Conservation (phyloP, 805 yeast genomes). For the Candida khao-thaluensis region DNA sequence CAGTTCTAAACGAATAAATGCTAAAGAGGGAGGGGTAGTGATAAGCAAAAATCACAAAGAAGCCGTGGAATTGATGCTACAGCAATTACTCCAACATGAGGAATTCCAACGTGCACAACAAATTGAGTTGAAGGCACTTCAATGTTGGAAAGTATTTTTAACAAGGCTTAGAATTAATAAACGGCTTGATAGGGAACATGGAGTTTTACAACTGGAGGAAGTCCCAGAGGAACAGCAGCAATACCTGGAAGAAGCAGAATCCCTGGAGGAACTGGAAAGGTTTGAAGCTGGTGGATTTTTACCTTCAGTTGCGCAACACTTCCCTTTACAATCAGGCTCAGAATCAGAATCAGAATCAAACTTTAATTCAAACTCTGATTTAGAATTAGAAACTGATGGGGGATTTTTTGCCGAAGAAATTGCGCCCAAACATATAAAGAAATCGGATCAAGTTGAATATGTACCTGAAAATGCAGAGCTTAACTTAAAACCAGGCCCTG, state of each 20-base stretch:
- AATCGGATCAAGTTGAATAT: too few relatives aligned
- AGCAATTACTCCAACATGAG: constrained; percentile 50
- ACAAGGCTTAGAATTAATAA: constrained; percentile 48
- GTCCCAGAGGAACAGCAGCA: too few relatives aligned
- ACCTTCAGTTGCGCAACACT: background rate
- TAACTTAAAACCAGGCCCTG: too few relatives aligned
- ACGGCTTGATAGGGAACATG: constrained; percentile 50
- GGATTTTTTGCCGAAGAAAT: too few relatives aligned
- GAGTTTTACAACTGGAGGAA: constrained; percentile 20
- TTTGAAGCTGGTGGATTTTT: constrained; percentile 10
- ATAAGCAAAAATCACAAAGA: constrained; percentile 61
- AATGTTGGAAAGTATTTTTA: constrained; percentile 53
- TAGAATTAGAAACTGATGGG: too few relatives aligned
- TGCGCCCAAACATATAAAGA: too few relatives aligned
- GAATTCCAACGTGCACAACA: constrained; percentile 42
- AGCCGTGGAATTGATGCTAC: constrained; percentile 54
- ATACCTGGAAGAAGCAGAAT: constrained; percentile 8
- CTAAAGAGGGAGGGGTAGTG: constrained; percentile 72
- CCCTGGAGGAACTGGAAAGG: too few relatives aligned
- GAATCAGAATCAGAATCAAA: too few relatives aligned
- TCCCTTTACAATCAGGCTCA: too few relatives aligned
- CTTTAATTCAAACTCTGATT: too few relatives aligned
- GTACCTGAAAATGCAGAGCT: background rate
- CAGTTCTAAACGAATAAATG: constrained; percentile 42
- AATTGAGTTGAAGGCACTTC: constrained; percentile 49